Percentiles rank a stretch among this genome's conserved stretches.
Evolutionary conservation across 2,329 filamentous ascomycete genomes (phyloP).

Genomic region (Cercospora zeae-maydis): DNA sequence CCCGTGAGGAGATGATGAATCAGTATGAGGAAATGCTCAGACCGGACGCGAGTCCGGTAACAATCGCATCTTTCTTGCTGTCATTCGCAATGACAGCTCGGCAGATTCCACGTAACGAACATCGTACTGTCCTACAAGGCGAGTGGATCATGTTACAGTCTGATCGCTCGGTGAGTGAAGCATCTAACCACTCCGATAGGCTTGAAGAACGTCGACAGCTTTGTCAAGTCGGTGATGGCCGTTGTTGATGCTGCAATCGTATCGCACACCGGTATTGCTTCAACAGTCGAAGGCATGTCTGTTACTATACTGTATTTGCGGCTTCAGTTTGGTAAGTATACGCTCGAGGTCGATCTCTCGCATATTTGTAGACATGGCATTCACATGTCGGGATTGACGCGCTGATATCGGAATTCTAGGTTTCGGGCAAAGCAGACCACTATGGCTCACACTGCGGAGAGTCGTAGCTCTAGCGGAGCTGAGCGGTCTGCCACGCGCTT

Average conservation of each 20-base stretch:
- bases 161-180: neutral
- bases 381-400: neutral
- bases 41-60: slow-evolving; percentile 27
- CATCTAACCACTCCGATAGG: neutral
- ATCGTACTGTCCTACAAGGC: slow-evolving; percentile 6
- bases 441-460: slow-evolving; percentile 40
- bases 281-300: slow-evolving; percentile 35
- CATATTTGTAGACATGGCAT: neutral
- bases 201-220: slow-evolving; percentile 18
- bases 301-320: slow-evolving; percentile 37
- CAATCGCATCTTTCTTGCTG: slow-evolving; percentile 31
- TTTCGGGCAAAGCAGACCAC: slow-evolving; percentile 36
- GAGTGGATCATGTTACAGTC: neutral
- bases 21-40: slow-evolving; percentile 29
- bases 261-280: slow-evolving; percentile 34
- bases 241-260: slow-evolving; percentile 32
- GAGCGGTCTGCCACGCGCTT: slow-evolving; percentile 36
- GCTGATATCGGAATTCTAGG: slow-evolving; percentile 31
- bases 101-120: slow-evolving; percentile 23
- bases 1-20: slow-evolving; percentile 26
- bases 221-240: slow-evolving; percentile 28
- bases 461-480: slow-evolving; percentile 40
- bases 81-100: slow-evolving; percentile 33
- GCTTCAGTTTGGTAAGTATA: slow-evolving; percentile 32
- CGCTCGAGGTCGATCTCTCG: neutral